These are phyloP conservation scores for Blastocystis sp. DNA, from an alignment of 352 stramenopile species.

Conservation along the genomic window DNA sequence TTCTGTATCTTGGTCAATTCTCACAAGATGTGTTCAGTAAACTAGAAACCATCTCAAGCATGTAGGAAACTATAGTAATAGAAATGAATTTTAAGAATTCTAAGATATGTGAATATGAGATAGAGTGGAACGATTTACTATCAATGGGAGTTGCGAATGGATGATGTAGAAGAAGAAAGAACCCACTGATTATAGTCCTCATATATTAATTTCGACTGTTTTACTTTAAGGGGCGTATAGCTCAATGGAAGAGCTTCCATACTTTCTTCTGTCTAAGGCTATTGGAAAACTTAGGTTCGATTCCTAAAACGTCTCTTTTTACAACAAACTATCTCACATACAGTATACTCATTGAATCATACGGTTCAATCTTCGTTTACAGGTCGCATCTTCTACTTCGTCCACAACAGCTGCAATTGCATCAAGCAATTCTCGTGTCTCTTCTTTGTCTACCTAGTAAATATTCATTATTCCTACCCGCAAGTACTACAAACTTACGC, in stretches of 20 bases:
- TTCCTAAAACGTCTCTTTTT: not conserved
- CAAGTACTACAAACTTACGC: not conserved
- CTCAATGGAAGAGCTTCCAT: constrained; percentile 1
- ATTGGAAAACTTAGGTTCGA: not conserved
- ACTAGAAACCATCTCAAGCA: too few species aligned
- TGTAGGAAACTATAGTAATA: too few species aligned
- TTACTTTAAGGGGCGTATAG: not conserved
- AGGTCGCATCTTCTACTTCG: constrained; percentile 23
- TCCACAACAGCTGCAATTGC: not conserved
- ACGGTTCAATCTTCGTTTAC: constrained; percentile 8
- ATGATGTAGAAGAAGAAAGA: too few species aligned
- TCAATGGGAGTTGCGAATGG: too few species aligned
- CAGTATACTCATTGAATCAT: constrained; percentile 3
- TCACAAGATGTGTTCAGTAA: not conserved
- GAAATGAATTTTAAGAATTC: too few species aligned
- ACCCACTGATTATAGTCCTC: too few species aligned
- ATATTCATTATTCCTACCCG: not conserved
- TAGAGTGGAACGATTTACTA: too few species aligned
- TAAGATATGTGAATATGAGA: too few species aligned
- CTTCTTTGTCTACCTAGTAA: not conserved
- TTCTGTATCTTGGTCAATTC: not conserved
- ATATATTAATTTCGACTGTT: too few species aligned
- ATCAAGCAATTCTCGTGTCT: not conserved
- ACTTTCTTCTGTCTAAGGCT: not conserved
- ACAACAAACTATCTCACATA: not conserved